phyloP scores from a whole-genome alignment of 768 basidiomycete species.

The Sutorius australiensis region DNA sequence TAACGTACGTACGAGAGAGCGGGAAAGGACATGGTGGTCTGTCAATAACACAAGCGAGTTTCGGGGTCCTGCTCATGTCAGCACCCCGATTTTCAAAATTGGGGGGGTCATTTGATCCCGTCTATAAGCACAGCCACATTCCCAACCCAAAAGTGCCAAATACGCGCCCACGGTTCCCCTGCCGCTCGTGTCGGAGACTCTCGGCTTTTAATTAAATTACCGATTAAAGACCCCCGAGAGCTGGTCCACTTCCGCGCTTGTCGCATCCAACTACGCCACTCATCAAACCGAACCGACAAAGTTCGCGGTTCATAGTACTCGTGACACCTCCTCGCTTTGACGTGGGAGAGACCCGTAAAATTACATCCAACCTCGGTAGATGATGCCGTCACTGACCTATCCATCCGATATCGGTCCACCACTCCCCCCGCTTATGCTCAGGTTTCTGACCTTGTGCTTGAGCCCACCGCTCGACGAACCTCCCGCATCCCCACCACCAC shows the following conservation, averaged over 20 bases:
- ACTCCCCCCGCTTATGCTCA: conserved; percentile 40
- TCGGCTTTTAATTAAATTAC: conserved; percentile 6
- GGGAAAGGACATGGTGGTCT: not conserved
- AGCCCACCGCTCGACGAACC: conserved; percentile 34
- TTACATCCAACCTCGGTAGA: conserved; percentile 10
- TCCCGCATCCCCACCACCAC: conserved; percentile 21
- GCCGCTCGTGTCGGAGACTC: conserved; percentile 16
- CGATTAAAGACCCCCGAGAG: conserved; percentile 17
- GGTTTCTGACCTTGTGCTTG: conserved; percentile 46
- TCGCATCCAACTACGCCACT: conserved; percentile 31
- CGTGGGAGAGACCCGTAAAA: conserved; percentile 22
- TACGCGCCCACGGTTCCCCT: conserved; percentile 2
- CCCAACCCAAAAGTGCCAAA: not conserved
- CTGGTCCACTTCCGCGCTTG: conserved; percentile 31
- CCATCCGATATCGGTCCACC: conserved; percentile 24
- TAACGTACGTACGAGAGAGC: conserved; percentile 20
- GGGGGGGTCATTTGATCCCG: conserved; percentile 26
- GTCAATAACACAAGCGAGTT: not conserved
- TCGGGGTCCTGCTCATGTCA: conserved; percentile 21
- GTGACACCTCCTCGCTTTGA: conserved; percentile 11
- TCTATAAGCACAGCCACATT: not conserved
- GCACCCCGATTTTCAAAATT: conserved; percentile 19
- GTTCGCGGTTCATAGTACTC: conserved; percentile 7
- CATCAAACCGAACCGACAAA: conserved; percentile 28
- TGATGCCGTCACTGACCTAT: conserved; percentile 21